Conservation (phyloP, 805 yeast species). For the Starmerella bombi region DNA sequence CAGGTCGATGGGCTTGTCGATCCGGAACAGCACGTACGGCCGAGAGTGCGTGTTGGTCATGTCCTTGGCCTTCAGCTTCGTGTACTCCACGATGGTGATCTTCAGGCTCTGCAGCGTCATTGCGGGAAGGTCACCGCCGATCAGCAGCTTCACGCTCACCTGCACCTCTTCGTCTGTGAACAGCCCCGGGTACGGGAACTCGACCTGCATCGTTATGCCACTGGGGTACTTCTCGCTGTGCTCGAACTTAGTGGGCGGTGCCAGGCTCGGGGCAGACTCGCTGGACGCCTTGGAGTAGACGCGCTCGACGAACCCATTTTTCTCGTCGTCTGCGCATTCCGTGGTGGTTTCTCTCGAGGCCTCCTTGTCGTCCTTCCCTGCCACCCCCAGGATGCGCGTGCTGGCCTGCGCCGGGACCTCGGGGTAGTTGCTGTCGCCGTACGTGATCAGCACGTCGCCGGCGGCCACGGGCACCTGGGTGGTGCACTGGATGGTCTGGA, state of each 20-base stretch:
- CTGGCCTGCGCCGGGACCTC: neutral
- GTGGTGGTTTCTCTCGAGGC: neutral
- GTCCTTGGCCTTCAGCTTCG: constrained; percentile 5
- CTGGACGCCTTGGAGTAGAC: neutral
- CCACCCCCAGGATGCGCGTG: neutral
- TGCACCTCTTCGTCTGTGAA: constrained; percentile 10
- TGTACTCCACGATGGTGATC: constrained; percentile 7
- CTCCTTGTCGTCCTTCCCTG: neutral
- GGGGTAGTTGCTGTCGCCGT: constrained; percentile 3
- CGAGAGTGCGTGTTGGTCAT: constrained; percentile 4
- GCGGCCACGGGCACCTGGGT: constrained; percentile 3
- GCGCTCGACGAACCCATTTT: too few species aligned
- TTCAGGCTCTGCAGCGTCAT: constrained; percentile 3
- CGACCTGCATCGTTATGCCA: constrained; percentile 2
- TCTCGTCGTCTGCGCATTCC: neutral
- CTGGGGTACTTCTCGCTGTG: constrained; percentile 1
- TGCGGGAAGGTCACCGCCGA: constrained; percentile 9
- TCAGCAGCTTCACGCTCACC: neutral
- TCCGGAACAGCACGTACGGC: constrained; percentile 5
- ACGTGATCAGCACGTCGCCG: constrained; percentile 2
- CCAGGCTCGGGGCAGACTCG: neutral
- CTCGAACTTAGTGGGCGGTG: neutral
- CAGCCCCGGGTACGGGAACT: constrained; percentile 9
- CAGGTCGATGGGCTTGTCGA: constrained; percentile 3
- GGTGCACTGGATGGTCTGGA: neutral